Evolutionary conservation across 1,284 basidiomycete genomes (phyloP), one percentile per base, ranked within the genome.

Genomic region (Cryptococcus amylolentus): DNA sequence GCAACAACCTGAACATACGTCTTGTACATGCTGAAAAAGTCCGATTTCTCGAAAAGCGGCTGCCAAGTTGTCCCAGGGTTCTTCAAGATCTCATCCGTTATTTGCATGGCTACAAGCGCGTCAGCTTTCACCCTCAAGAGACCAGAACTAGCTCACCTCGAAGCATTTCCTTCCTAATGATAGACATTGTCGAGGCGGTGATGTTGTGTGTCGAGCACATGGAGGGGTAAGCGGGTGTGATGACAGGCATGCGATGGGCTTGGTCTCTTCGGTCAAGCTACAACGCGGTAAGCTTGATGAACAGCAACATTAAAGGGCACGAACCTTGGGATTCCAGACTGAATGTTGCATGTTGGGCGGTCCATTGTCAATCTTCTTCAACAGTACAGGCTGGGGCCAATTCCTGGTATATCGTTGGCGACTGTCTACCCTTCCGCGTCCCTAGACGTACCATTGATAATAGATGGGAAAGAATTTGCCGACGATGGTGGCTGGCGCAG

Each of bases 121-220:
- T 37, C 6, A 48, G 46, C 23, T 16, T 2, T 10, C 10, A 28
- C 16, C 13, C 46, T 9, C 23, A 23, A 23, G 23, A 23, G 23
- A 23, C 23, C 23, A 23, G 23, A 2, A 23, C 23, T 23, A 16
- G 61, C 75, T 56, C 55, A 88, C 91, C 94, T 81, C 89, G 85
- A 79, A 92, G 89, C 77, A 98, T 95, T 73, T 98, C 96, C 68
- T 91, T 88, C 2, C 90, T 95, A 83, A 98, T 94, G 63, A 99
- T 90, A 80, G 88, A 88, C 79, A 97, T 91, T 2, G 95, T 98
- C 13, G 93, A 97, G 42, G 86, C 84, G 43, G 91, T 93, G 57
- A 98, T 93, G 70, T 98, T 98, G 79, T 99, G 96, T 14, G 96
- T 98, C 37, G 95, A 87, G 76, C 95, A 98, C 95, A 99, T 99